phyloP scores from a whole-genome alignment of 2,329 filamentous ascomycete species.

The Cladosporium sp. region DNA sequence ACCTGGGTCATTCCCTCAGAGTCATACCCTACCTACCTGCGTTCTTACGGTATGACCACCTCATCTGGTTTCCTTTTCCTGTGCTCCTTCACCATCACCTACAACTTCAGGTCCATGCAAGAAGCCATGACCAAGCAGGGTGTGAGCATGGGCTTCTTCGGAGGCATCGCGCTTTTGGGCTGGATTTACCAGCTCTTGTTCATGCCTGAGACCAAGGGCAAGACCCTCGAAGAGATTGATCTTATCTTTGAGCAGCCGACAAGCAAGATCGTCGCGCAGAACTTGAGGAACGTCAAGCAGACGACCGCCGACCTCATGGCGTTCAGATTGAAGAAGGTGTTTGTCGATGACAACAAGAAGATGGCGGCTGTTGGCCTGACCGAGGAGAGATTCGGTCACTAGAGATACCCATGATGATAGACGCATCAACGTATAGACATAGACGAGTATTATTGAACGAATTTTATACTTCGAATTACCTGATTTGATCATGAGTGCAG shows the following conservation, averaged over 20 bases:
- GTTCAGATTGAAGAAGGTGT: constrained; percentile 46
- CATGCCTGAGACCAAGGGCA: constrained; percentile 71
- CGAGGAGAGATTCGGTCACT: constrained; percentile 12
- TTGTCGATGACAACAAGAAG: constrained; percentile 29
- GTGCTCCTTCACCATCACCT: constrained; percentile 67
- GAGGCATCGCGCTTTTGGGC: constrained; percentile 65
- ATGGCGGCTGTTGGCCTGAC: constrained; percentile 7
- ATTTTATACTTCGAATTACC: background rate
- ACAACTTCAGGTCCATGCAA: constrained; percentile 70
- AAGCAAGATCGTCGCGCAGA: constrained; percentile 56
- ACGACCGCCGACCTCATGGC: constrained; percentile 42
- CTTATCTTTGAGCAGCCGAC: constrained; percentile 62
- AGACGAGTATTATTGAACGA: background rate
- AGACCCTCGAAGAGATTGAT: constrained; percentile 67
- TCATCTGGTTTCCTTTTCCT: constrained; percentile 65
- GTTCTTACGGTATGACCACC: constrained; percentile 69
- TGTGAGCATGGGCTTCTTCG: constrained; percentile 66
- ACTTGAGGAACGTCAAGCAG: constrained; percentile 44
- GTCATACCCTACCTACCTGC: constrained; percentile 67
- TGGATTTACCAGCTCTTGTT: constrained; percentile 70
- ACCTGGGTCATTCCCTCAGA: constrained; percentile 51
- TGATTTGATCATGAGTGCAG: too few relatives aligned
- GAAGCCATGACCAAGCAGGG: constrained; percentile 62
- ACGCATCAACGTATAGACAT: constrained; percentile 1
- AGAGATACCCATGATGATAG: constrained; percentile 1